Evolutionary conservation across 2,329 filamentous ascomycete genomes (phyloP).

Genomic region (Venturia aucupariae): DNA sequence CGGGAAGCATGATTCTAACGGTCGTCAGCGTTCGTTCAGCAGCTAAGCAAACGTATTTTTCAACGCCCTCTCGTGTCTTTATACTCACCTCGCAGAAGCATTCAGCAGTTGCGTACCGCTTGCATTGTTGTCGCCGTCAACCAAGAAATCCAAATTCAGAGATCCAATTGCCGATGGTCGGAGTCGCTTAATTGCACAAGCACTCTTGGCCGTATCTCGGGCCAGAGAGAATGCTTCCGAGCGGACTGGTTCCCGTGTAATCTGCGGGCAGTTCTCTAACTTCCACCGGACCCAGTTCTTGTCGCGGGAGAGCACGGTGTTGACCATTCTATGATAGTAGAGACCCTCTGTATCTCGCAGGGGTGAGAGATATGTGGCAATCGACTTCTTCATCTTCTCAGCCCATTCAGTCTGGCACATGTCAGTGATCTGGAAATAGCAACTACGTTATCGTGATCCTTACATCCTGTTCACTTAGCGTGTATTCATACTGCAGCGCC

Average conservation of each 20-base stretch:
- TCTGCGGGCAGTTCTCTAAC: constrained; percentile 81
- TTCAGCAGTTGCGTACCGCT: constrained; percentile 62
- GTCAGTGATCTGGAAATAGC: constrained; percentile 21
- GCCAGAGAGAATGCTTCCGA: constrained; percentile 61
- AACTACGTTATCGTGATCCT: constrained; percentile 30
- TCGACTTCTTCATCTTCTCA: constrained; percentile 62
- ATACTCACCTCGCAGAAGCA: constrained; percentile 43
- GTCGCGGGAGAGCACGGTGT: constrained; percentile 88
- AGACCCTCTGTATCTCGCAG: constrained; percentile 70
- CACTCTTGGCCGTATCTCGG: constrained; percentile 54
- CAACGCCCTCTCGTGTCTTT: constrained; percentile 14
- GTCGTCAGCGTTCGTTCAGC: constrained; percentile 17
- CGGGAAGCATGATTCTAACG: constrained; percentile 11
- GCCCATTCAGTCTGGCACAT: constrained; percentile 67
- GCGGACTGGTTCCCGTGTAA: constrained; percentile 65
- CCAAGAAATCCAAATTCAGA: constrained; percentile 69
- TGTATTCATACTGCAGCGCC: constrained; percentile 74
- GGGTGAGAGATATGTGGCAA: constrained; percentile 73
- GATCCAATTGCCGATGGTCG: constrained; percentile 61
- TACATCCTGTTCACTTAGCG: constrained; percentile 74
- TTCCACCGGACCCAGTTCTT: constrained; percentile 99
- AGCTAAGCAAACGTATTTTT: not conserved
- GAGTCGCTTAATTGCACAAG: constrained; percentile 62
- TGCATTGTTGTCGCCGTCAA: constrained; percentile 48
- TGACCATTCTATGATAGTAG: constrained; percentile 93